Base-by-base conservation (phyloP, 2,329 filamentous ascomycete genomes). In the Zarea fungicola region DNA sequence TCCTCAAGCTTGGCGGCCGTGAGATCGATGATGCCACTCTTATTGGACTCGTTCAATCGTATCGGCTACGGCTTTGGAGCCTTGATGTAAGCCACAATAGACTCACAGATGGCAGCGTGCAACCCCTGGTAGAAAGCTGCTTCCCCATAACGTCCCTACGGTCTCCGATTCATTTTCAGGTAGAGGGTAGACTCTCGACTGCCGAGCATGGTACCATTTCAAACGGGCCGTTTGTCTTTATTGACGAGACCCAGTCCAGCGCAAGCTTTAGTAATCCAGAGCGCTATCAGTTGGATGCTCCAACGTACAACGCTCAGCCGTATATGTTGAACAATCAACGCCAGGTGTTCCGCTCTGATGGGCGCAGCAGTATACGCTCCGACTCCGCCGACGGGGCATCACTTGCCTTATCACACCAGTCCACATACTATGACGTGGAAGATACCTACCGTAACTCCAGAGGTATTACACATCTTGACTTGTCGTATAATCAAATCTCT, bases 51-150 rank as follows among this genome's bases (percentile, higher is more conserved):
- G 34, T 53, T 35, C 59, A 3, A 53, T 72, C 34, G 56, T 76
- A 57, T 54, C 58, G 50, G 53, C 59, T 5, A 10, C 71, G 67
- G 23, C 60, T 83, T 10, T 83, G 80, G 79, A 80, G 79, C 55
- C 58, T 83, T 5, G 78, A 84, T 52, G 42, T 83, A 1, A 66
- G 69, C 31, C 46, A 69, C 6, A 84, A 84, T 54, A 68, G 66
- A 10, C 57, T 84, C 9, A 74, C 71, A 0, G 78, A 83, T 55
- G 55, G 31, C 3, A 55, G 64, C 4, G 56, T 80, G 10, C 57
- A 65, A 7, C 37, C 25, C 3, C 35, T 68, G 4, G 52, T 60
- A 6, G 36, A 59, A 6, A 53, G 55, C 16, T 70, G 65, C 52
- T 64, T 74, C 11, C 60, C 61, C 3, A 42, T 49, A 11, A 53